A percentile compares a stretch with the other conserved stretches of the same genome.
phyloP scores from a whole-genome alignment of 371 early-diverging fungal genomes.

The Mucor mucedo region DNA sequence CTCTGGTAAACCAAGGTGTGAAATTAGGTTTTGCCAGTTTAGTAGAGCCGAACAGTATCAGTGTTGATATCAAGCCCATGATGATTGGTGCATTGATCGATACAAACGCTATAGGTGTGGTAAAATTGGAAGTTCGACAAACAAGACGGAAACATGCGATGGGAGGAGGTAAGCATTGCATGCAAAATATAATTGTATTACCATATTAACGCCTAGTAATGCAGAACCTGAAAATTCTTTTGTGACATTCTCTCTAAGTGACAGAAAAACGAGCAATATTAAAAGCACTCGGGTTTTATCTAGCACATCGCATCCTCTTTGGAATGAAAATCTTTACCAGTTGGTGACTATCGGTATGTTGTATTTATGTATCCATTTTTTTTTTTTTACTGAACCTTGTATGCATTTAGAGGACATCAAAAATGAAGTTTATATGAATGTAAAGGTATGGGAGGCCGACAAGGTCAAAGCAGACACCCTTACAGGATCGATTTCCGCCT shows the following conservation, averaged over 20 bases:
- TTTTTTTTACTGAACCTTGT: not conserved
- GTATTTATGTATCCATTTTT: not conserved
- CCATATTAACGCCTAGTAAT: too few relatives aligned
- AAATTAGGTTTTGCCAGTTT: slow-evolving; percentile 34
- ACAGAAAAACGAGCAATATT: slow-evolving; percentile 13
- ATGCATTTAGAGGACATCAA: slow-evolving; percentile 32
- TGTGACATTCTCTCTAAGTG: slow-evolving; percentile 32
- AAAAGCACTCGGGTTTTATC: slow-evolving; percentile 39
- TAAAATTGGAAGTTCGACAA: slow-evolving; percentile 35
- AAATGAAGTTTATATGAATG: slow-evolving; percentile 28
- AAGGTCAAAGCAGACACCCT: slow-evolving; percentile 36
- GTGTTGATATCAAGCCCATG: slow-evolving; percentile 31
- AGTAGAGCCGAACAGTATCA: slow-evolving; percentile 43
- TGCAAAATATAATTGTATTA: too few relatives aligned
- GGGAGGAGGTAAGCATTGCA: not conserved
- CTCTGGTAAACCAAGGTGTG: slow-evolving; percentile 38
- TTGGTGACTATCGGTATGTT: slow-evolving; percentile 30
- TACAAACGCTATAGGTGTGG: slow-evolving; percentile 37
- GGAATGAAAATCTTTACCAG: slow-evolving; percentile 39
- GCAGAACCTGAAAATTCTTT: slow-evolving; percentile 38
- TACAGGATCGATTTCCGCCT: slow-evolving; percentile 33
- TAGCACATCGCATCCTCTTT: slow-evolving; percentile 37
- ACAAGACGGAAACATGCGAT: not conserved
- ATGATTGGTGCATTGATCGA: slow-evolving; percentile 30
- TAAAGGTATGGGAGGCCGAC: slow-evolving; percentile 44